phyloP scores from a whole-genome alignment of 768 basidiomycete species.

The Russula brevipes region DNA sequence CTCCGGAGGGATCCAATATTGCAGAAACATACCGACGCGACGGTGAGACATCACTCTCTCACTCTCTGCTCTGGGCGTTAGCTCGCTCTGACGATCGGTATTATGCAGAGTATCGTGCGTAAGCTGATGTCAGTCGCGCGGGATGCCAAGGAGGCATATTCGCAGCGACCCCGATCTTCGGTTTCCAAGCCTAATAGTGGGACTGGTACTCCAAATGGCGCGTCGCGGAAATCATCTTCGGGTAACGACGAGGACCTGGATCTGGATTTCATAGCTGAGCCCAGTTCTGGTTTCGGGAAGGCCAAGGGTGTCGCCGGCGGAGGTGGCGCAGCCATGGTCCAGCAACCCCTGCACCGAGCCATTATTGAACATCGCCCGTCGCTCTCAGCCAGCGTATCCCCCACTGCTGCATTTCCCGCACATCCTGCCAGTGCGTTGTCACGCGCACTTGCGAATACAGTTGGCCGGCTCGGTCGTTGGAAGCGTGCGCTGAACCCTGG shows the following conservation, averaged over 20 bases:
- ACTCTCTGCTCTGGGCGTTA: not conserved
- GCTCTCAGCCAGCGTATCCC: constrained; percentile 33
- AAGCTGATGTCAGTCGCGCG: constrained; percentile 79
- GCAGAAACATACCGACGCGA: constrained; percentile 59
- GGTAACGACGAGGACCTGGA: constrained; percentile 66
- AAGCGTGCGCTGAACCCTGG: constrained; percentile 65
- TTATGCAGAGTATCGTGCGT: constrained; percentile 64
- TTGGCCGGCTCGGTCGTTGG: constrained; percentile 79
- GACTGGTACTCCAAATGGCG: constrained; percentile 7
- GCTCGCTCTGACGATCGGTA: constrained; percentile 16
- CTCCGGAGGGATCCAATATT: constrained; percentile 66
- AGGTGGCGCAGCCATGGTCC: constrained; percentile 38
- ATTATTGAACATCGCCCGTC: constrained; percentile 45
- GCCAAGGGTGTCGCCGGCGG: constrained; percentile 8
- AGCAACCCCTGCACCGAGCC: constrained; percentile 54
- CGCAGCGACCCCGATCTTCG: constrained; percentile 22
- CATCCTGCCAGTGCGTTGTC: constrained; percentile 59
- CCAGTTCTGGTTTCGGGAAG: constrained; percentile 29
- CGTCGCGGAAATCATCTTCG: constrained; percentile 35
- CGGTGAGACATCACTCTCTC: constrained; percentile 44
- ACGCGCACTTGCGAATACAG: constrained; percentile 72
- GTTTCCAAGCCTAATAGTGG: constrained; percentile 35
- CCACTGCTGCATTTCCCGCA: constrained; percentile 45
- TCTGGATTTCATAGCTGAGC: constrained; percentile 64
- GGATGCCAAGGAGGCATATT: constrained; percentile 68